A percentile compares a stretch with the other conserved stretches of the same genome.
phyloP scores from a whole-genome alignment of 805 yeast species.

The Saccharomycopsis fibuligera region DNA sequence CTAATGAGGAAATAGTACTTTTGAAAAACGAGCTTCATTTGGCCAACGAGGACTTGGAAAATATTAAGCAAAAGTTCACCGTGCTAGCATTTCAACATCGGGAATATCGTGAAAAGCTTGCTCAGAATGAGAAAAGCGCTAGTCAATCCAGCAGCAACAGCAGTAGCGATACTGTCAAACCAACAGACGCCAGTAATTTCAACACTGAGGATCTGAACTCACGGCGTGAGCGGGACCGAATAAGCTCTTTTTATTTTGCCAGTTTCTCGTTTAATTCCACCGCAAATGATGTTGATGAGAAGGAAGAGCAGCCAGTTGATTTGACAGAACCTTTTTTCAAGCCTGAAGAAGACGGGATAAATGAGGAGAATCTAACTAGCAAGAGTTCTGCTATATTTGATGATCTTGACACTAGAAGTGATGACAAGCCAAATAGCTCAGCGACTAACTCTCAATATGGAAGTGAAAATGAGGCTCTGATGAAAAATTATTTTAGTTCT shows the following conservation, averaged over 20 bases:
- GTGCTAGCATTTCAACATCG: slow-evolving; percentile 16
- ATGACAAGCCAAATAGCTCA: neutral
- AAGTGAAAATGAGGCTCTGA: slow-evolving; percentile 4
- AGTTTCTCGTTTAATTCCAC: slow-evolving; percentile 10
- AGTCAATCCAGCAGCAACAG: neutral
- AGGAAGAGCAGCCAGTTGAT: neutral
- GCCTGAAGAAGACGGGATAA: no score
- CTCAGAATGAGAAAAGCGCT: neutral
- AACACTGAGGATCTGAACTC: neutral
- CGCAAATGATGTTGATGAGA: neutral
- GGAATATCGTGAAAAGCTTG: slow-evolving; percentile 6
- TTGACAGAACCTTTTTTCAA: slow-evolving; percentile 1
- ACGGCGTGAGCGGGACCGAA: neutral
- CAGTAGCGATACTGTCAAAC: neutral
- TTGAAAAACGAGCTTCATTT: slow-evolving; percentile 7
- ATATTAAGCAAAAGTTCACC: slow-evolving; percentile 18
- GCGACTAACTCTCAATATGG: slow-evolving; percentile 11
- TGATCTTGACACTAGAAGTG: neutral
- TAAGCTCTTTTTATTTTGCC: slow-evolving; percentile 5
- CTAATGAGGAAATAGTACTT: neutral
- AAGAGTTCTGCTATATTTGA: slow-evolving; percentile 13
- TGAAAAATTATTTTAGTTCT: neutral
- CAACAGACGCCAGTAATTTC: neutral
- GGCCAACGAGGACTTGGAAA: slow-evolving; percentile 13
- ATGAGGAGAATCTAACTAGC: slow-evolving; percentile 8